A percentile compares a stretch with the other conserved stretches of the same genome.
Conservation (phyloP, 495 filamentous ascomycete genomes). For the Massariosphaeria phaeospora region DNA sequence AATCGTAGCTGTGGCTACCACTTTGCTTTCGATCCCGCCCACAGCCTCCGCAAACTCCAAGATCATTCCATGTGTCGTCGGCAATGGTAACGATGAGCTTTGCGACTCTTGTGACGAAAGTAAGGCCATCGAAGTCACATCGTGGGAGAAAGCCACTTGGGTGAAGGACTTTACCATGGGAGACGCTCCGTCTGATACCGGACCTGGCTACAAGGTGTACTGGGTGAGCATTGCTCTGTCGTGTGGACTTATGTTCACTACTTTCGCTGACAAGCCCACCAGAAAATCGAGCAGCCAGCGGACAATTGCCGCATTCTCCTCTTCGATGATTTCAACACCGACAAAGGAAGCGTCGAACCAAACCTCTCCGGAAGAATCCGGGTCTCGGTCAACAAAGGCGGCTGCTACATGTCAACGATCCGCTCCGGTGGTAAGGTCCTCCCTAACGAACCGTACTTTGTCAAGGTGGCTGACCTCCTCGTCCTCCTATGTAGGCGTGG, state of each 20-base stretch:
- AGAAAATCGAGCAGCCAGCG: neutral
- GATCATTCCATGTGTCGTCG: neutral
- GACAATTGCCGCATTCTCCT: neutral
- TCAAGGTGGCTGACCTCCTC: neutral
- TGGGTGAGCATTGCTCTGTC: neutral
- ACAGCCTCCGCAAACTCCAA: neutral
- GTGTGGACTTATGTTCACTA: neutral
- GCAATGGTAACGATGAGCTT: neutral
- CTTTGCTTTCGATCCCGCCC: neutral
- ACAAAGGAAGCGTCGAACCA: neutral
- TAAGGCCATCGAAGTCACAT: conserved; percentile 1
- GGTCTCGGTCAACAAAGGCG: too few relatives aligned
- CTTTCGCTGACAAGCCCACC: neutral
- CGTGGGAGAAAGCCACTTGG: neutral
- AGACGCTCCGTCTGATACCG: neutral
- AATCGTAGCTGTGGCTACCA: neutral
- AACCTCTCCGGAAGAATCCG: neutral
- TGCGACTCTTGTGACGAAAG: neutral
- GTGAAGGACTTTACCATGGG: neutral
- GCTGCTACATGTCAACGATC: neutral
- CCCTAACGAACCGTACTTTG: neutral
- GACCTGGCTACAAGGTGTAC: neutral
- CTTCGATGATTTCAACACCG: neutral
- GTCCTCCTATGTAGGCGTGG: neutral
- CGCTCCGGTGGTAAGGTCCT: neutral